Percentiles rank a stretch among this genome's conserved stretches.
Conservation (phyloP, 2,329 filamentous ascomycete species). For the Aschersonia sp. region DNA sequence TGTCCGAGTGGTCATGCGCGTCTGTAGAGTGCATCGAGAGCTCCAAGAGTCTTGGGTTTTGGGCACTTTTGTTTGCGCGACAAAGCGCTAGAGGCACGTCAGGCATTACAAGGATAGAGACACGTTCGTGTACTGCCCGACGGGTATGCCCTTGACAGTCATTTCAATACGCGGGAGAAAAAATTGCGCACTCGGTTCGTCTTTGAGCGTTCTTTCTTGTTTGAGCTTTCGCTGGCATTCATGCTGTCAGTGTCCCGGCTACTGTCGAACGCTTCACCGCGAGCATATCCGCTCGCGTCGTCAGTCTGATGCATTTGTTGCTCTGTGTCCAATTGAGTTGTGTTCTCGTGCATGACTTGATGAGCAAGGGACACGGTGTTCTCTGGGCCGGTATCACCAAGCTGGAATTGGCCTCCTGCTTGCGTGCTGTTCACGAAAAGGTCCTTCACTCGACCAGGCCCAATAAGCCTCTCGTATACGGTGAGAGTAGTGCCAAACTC, state of each 20-base stretch:
- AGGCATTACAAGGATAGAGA: no score
- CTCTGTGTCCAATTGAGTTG: conserved; percentile 32
- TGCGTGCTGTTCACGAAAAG: conserved; percentile 22
- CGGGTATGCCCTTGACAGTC: neutral
- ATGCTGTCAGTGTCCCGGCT: neutral
- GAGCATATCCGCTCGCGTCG: conserved; percentile 3
- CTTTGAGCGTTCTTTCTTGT: neutral
- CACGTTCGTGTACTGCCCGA: no score
- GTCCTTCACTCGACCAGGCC: conserved; percentile 33
- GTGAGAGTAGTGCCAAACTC: conserved; percentile 39
- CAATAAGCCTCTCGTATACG: conserved; percentile 36
- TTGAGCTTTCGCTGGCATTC: neutral
- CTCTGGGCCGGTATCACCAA: conserved; percentile 5
- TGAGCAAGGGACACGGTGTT: conserved; percentile 33
- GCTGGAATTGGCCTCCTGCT: conserved; percentile 11
- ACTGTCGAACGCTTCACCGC: conserved; percentile 4
- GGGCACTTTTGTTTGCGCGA: no score
- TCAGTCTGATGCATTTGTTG: conserved; percentile 9
- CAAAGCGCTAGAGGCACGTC: no score
- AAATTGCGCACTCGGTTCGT: conserved; percentile 3
- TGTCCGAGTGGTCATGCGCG: no score
- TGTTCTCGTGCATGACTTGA: conserved; percentile 39
- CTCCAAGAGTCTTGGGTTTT: no score
- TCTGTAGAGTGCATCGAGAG: no score
- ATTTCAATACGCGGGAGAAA: conserved; percentile 6